Conservation (phyloP, 495 filamentous ascomycete species). For the Amorphotheca resinae region DNA sequence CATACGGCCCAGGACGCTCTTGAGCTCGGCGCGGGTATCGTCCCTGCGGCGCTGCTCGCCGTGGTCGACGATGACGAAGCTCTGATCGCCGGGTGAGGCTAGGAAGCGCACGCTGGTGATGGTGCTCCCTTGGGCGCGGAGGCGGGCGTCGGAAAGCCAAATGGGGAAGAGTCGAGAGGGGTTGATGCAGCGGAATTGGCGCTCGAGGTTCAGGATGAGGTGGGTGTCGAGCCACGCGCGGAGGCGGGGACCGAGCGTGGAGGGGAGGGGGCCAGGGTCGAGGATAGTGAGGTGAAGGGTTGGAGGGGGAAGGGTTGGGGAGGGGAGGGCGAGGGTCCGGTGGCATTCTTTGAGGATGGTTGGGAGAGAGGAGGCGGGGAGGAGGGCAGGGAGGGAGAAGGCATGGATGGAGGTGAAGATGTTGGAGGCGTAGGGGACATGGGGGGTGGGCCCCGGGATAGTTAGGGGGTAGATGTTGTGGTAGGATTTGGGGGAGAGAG, state of each 20-base stretch:
- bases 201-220: constrained; percentile 32
- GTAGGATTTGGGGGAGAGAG: constrained; percentile 15
- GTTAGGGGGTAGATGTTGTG: constrained; percentile 15
- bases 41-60: constrained; percentile 5
- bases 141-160: constrained; percentile 30
- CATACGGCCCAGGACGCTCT: constrained; percentile 15
- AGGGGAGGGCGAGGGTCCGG: constrained; percentile 8
- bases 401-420: constrained; percentile 15
- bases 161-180: constrained; percentile 30
- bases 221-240: constrained; percentile 36
- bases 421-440: constrained; percentile 18
- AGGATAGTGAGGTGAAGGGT: constrained; percentile 26
- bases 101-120: constrained; percentile 8
- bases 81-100: no score
- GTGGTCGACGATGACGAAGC: neutral
- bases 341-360: constrained; percentile 18
- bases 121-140: constrained; percentile 14
- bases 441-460: constrained; percentile 3
- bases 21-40: no score
- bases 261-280: constrained; percentile 31
- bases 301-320: neutral
- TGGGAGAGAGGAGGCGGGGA: constrained; percentile 17
- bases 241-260: constrained; percentile 31
- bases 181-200: constrained; percentile 31
- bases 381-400: constrained; percentile 11